Base-by-base conservation (phyloP, 2,329 filamentous ascomycete genomes). In the Sporothrix inflata region DNA sequence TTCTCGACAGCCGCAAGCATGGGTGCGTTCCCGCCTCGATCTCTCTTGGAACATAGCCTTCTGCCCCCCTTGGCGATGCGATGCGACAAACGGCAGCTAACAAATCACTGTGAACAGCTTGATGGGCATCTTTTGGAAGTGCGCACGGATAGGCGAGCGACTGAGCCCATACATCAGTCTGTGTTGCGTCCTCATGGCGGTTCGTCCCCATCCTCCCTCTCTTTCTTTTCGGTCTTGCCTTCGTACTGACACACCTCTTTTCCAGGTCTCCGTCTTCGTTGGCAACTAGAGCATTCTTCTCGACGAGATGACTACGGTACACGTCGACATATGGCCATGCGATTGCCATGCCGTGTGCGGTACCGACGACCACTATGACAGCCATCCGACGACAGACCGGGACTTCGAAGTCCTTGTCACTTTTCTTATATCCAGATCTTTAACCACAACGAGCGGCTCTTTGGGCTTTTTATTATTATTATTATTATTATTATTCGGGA, bases 101-200 rank as follows among this genome's bases (percentile, higher is more conserved):
- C 55, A 71, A 3, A 9, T 3, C 19, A 34, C 16, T 21, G 7
- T n/a, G 34, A 4, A 72, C 76, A 94, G 92, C 16, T 84, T 94
- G 68, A 89, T 94, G 77, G 93, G 94, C 69, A 91, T 97, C 74
- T 97, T 98, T 80, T 99, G 96, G 96, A 98, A 98, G 83, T 94
- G 90, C 75, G 96, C 96, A 34, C 87, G 96, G 75, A 90, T 99
- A 80, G 96, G 96, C 49, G 96, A 99, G 85, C 85, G 96, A 75
- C 81, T 99, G 76, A 98, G 94, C 80, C 96, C 96, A 55, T 98
- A 98, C 81, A 93, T 99, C 78, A 97, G 94, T 84, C 85, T 98
- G 80, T 97, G 94, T 81, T 98, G 95, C 81, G 86, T 98, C 42
- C 82, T 94, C 77, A 98, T 99, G 94, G 96, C 96, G 76, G 96